Evolutionary conservation across 2,329 filamentous ascomycete species (phyloP), one percentile per base, ranked within the genome.

Genomic region (Tolypocladium endophyticum): DNA sequence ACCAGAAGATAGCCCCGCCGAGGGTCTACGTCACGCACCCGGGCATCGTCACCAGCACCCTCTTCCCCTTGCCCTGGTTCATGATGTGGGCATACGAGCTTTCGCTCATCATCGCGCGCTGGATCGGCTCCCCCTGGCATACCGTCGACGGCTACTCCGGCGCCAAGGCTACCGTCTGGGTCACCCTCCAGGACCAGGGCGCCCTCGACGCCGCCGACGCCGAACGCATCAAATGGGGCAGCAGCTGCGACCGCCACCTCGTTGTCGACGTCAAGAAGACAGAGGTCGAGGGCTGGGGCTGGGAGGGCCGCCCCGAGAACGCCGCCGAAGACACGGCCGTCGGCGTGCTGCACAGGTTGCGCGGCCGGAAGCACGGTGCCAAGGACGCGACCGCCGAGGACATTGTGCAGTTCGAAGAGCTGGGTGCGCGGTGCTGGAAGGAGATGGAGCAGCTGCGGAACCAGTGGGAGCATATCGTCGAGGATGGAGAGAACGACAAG

Each of bases 71-170:
- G 9, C 81, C 84, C 57, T 79, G 81, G 64, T 77, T 92, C 64
- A 79, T 96, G 61, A 82, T 85, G 63, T 87, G 84, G 71, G 77
- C 81, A 62, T 94, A 94, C 82, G 73, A 83, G 57, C 69, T 83
- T 25, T 77, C 82, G 4, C 87, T 95, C 70, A 87, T 86, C 71
- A 52, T 96, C 20, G 85, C 85, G 18, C 89, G 93, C 64, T 86
- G 83, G 77, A 71, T 92, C 33, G 94, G 94, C 56, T 95, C 90
- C 3, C 89, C 89, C 14, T 99, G 94, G 94, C 93, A 97, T 72
- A 80, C 83, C 0, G 80, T 90, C 56, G 81, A 81, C n/a, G 80
- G 87, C 0, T 96, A 96, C 75, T 81, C 83, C 25, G 92, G 88
- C 50, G 90, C 92, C 9, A 82, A 81, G 55, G 85, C 91, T 0